Conservation (phyloP, 2,329 filamentous ascomycete genomes). For the Dothistroma pini region DNA sequence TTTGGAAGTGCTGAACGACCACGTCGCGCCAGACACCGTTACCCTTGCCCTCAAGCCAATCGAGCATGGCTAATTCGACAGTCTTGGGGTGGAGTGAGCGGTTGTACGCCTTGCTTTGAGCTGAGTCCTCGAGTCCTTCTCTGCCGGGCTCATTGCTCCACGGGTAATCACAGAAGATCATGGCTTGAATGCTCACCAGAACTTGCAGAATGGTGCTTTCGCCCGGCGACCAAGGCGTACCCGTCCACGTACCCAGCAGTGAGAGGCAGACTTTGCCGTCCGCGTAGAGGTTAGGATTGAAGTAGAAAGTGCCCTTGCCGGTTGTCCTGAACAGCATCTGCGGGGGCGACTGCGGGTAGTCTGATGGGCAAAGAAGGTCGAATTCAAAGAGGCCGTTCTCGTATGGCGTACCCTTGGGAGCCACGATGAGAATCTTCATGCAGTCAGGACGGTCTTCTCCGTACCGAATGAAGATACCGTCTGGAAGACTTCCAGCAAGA, state of each 20-base stretch:
- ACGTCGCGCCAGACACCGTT: slow-evolving; percentile 16
- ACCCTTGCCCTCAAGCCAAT: slow-evolving; percentile 29
- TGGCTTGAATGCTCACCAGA: slow-evolving; percentile 53
- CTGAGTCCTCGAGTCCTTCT: slow-evolving; percentile 9
- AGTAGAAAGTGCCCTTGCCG: slow-evolving; percentile 46
- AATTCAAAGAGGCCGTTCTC: slow-evolving; percentile 58
- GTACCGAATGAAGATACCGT: slow-evolving; percentile 55
- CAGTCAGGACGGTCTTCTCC: slow-evolving; percentile 57
- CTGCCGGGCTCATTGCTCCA: slow-evolving; percentile 54
- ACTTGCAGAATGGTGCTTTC: slow-evolving; percentile 52
- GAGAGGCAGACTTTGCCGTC: slow-evolving; percentile 58
- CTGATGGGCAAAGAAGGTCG: slow-evolving; percentile 49
- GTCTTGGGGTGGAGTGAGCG: slow-evolving; percentile 27
- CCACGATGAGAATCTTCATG: slow-evolving; percentile 55
- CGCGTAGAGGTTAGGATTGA: slow-evolving; percentile 60
- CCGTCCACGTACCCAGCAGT: slow-evolving; percentile 56
- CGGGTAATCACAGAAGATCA: slow-evolving; percentile 55
- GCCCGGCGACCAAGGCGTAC: slow-evolving; percentile 46
- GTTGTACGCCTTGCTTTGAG: slow-evolving; percentile 31
- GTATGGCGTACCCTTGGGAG: slow-evolving; percentile 56
- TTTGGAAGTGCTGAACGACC: slow-evolving; percentile 15
- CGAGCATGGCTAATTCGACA: slow-evolving; percentile 34
- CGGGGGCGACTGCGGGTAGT: slow-evolving; percentile 50
- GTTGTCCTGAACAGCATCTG: slow-evolving; percentile 53
- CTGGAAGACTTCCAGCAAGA: slow-evolving; percentile 46